Conservation (phyloP, 768 basidiomycete genomes). For the Chiua virens region DNA sequence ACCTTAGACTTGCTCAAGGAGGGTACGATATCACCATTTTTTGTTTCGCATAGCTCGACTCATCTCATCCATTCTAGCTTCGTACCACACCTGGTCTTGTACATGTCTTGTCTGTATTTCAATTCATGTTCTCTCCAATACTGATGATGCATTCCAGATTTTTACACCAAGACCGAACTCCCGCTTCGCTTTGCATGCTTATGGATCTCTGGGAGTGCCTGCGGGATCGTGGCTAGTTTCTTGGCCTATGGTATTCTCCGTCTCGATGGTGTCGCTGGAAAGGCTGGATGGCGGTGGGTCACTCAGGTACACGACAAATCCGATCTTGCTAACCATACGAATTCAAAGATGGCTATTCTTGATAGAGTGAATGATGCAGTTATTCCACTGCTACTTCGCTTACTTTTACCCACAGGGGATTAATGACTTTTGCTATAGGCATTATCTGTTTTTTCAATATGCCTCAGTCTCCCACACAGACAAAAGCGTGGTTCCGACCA, state of each 20-base stretch:
- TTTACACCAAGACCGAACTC: conserved; percentile 59
- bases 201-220: conserved; percentile 61
- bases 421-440: conserved; percentile 52
- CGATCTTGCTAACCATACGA: background rate
- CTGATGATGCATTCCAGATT: conserved; percentile 22
- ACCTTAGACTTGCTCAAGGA: too few species aligned
- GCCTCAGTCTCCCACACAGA: conserved; percentile 62
- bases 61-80: too few species aligned
- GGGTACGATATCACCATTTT: too few species aligned
- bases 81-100: too few species aligned
- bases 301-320: conserved; percentile 25
- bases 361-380: conserved; percentile 31
- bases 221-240: conserved; percentile 60
- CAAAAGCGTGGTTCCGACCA: conserved; percentile 55
- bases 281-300: conserved; percentile 15
- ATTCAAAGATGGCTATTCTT: conserved; percentile 34
- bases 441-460: conserved; percentile 55
- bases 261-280: conserved; percentile 5
- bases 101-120: conserved; percentile 51
- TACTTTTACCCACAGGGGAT: conserved; percentile 1
- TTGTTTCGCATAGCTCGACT: too few species aligned
- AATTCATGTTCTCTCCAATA: background rate
- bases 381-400: background rate
- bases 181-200: conserved; percentile 57
- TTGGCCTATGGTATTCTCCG: conserved; percentile 60